Evolutionary conservation across 1,284 basidiomycete genomes (phyloP).

Genomic region (Vanrija pseudolonga): DNA sequence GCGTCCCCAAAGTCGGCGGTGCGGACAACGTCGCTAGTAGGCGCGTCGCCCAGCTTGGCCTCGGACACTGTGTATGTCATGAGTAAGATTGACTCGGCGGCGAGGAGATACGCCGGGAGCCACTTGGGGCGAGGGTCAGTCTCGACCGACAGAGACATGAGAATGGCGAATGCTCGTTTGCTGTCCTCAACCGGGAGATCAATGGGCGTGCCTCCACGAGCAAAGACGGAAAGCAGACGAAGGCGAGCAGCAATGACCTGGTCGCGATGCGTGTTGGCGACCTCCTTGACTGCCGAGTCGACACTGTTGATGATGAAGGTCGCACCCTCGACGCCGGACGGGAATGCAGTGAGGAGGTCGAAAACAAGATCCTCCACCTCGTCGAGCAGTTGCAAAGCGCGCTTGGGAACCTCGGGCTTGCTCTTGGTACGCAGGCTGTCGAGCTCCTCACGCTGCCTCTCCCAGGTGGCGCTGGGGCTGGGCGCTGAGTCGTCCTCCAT

Average conservation of each 20-base stretch:
- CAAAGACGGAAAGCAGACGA: slow-evolving; percentile 75
- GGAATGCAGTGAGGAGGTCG: slow-evolving; percentile 77
- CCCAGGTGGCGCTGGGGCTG: slow-evolving; percentile 12
- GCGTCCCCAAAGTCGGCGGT: slow-evolving; percentile 26
- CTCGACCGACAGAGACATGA: slow-evolving; percentile 60
- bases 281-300: slow-evolving; percentile 45
- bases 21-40: background rate
- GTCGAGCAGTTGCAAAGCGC: slow-evolving; percentile 76
- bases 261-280: slow-evolving; percentile 48
- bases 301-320: slow-evolving; percentile 25
- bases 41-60: slow-evolving; percentile 34
- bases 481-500: slow-evolving; percentile 21
- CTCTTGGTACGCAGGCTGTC: slow-evolving; percentile 65
- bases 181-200: slow-evolving; percentile 36
- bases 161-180: slow-evolving; percentile 57
- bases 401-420: slow-evolving; percentile 62
- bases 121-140: slow-evolving; percentile 61
- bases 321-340: slow-evolving; percentile 46
- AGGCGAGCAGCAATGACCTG: slow-evolving; percentile 68
- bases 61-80: slow-evolving; percentile 66
- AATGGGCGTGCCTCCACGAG: slow-evolving; percentile 6
- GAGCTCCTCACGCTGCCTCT: slow-evolving; percentile 52
- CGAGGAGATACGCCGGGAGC: slow-evolving; percentile 71
- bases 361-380: slow-evolving; percentile 83
- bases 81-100: slow-evolving; percentile 74